These are phyloP conservation scores for Glarea lozoyensis DNA, from an alignment of 495 filamentous ascomycete species.

Conservation along the genomic window DNA sequence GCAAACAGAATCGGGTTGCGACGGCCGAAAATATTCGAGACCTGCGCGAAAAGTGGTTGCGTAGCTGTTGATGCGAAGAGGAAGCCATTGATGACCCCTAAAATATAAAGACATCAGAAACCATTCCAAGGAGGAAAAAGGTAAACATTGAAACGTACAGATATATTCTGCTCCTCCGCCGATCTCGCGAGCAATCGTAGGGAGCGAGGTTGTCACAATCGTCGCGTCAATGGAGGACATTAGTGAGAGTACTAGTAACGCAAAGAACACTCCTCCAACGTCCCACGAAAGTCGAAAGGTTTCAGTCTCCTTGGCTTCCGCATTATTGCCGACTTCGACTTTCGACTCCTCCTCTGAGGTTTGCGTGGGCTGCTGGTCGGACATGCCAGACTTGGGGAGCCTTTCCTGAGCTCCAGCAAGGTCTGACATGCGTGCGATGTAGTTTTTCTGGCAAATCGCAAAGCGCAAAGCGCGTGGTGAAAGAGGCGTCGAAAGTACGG, in stretches of 20 bases:
- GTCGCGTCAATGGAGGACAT: background rate
- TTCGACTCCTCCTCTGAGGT: background rate
- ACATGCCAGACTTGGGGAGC: background rate
- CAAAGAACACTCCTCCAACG: background rate
- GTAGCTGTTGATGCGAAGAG: conserved; percentile 40
- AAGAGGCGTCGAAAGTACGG: background rate
- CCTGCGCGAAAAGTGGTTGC: conserved; percentile 38
- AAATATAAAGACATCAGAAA: background rate
- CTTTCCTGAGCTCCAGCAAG: background rate
- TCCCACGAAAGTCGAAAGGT: background rate
- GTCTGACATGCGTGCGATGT: background rate
- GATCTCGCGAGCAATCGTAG: background rate
- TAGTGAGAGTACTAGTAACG: background rate
- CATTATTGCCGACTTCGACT: background rate
- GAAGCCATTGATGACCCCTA: conserved; percentile 22
- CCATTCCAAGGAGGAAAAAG: too few species aligned
- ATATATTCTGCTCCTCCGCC: background rate
- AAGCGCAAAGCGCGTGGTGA: background rate
- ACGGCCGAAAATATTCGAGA: conserved; percentile 44
- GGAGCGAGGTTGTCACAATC: background rate
- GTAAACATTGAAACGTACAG: too few species aligned
- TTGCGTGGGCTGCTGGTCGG: background rate
- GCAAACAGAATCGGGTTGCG: conserved; percentile 36
- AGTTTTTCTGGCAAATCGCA: background rate
- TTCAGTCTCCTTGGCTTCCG: background rate